Conservation (phyloP, 179 eudicot species). For the Pouteria campechiana region DNA sequence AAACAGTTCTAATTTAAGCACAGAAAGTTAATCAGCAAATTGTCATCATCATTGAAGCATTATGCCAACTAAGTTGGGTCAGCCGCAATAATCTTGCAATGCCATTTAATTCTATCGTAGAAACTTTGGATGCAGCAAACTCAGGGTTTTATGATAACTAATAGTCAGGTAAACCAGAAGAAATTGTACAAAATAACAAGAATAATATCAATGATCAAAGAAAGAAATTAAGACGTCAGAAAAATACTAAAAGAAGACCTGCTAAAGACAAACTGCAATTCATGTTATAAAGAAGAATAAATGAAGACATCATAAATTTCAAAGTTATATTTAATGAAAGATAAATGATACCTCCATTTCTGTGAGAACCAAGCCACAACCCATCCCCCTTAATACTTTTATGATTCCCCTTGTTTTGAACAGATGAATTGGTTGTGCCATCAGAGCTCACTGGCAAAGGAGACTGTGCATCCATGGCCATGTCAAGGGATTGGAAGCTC, state of each 20-base stretch:
- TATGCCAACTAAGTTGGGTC: no score
- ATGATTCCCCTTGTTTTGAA: conserved; percentile 17
- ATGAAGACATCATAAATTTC: no score
- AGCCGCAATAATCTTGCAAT: no score
- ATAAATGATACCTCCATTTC: conserved; percentile 81
- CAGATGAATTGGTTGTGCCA: conserved; percentile 22
- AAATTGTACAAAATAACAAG: background rate
- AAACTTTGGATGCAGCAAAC: no score
- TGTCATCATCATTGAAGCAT: no score
- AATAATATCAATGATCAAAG: background rate
- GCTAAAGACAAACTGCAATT: no score
- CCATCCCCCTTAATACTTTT: conserved; percentile 23
- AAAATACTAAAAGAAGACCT: background rate
- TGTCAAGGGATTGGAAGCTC: conserved; percentile 24
- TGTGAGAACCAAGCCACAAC: conserved; percentile 55
- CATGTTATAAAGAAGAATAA: no score
- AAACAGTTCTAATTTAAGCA: background rate
- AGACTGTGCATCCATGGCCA: conserved; percentile 14
- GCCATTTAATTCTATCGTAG: no score
- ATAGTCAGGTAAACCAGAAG: no score
- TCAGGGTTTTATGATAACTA: no score
- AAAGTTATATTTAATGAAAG: no score
- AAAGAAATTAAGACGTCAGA: background rate
- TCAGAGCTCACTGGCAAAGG: conserved; percentile 10
- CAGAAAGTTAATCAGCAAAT: no score